Conservation (phyloP, 495 filamentous ascomycete genomes). For the Neurospora africana region DNA sequence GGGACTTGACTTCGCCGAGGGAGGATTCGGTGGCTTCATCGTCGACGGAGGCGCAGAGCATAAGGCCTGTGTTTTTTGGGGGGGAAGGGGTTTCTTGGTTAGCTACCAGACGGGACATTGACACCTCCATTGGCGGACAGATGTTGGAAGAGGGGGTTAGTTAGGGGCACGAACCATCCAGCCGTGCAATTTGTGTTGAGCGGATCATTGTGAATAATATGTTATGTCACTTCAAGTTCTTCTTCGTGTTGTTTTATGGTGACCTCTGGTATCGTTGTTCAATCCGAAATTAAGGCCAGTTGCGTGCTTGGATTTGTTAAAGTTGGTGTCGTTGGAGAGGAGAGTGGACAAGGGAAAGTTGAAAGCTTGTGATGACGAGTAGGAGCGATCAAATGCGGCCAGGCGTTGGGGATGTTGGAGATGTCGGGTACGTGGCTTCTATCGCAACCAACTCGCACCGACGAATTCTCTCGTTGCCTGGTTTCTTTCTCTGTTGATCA, state of each 20-base stretch:
- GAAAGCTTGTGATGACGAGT: background rate
- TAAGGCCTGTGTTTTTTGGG: slow-evolving; percentile 51
- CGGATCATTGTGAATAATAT: slow-evolving; percentile 60
- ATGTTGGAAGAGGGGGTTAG: background rate
- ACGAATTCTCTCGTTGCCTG: background rate
- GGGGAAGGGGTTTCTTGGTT: background rate
- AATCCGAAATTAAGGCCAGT: background rate
- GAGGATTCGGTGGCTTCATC: slow-evolving; percentile 62
- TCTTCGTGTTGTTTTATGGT: background rate
- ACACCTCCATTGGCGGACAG: background rate
- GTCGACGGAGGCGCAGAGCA: slow-evolving; percentile 91
- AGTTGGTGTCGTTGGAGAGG: background rate
- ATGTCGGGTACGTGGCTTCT: background rate
- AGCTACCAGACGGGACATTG: slow-evolving; percentile 6
- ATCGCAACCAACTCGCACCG: background rate
- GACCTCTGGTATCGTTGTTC: background rate
- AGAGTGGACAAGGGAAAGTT: background rate
- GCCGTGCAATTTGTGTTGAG: slow-evolving; percentile 85
- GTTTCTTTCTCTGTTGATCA: background rate
- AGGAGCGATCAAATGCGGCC: background rate
- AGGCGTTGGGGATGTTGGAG: background rate
- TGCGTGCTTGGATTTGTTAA: background rate
- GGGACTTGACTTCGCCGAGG: slow-evolving; percentile 77
- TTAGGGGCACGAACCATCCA: slow-evolving; percentile 60
- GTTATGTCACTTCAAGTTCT: background rate